Base-by-base conservation (phyloP, 306 rosid genomes). In the Cyamopsis tetragonoloba region DNA sequence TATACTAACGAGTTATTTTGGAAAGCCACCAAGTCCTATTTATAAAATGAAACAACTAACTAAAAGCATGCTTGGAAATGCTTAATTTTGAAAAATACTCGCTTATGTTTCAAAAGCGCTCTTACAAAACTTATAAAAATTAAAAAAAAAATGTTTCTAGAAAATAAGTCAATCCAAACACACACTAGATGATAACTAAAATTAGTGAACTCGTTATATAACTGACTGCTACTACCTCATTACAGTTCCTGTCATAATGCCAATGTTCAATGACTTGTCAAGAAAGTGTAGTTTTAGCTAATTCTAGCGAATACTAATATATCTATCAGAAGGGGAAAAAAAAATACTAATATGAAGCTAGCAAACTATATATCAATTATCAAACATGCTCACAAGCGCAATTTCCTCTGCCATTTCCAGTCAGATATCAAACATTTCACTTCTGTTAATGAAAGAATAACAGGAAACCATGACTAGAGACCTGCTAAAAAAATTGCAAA, bases 401-500 rank as follows among this genome's bases (percentile, higher is more conserved):
- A 35, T 37, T 27, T 10, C n/a, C 11, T 23, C 38, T 39, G 32
- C 30, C 35, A 32, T 12, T 22, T 5, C 59, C 47, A 53, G 50
- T 10, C 49, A 63, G 42, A 39, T 50, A 39, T 46, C 39, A 31
- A 67, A 32, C 14, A n/a, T 49, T 35, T 19, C 46, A 28, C 58
- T 30, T 56, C 12, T 8, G 43, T 15, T 22, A n/a, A 46, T 44
- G 75, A 70, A 42, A 31, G 48, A 72, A n/a, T 42, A 19, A 42
- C 13, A n/a, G 66, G 32, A 2, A 44, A 27, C 49, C 1, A 32
- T 26, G 37, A n/a, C n/a, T n/a, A n/a, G n/a, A n/a, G 38, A 11
- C 27, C 4, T 28, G 17, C n/a, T 15, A 17, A 22, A 49, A 60
- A 57, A 28, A 11, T 18, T 28, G 43, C 5, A 2, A 20, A 37